Base-by-base conservation (phyloP, 306 rosid genomes). In the Trifolium repens region DNA sequence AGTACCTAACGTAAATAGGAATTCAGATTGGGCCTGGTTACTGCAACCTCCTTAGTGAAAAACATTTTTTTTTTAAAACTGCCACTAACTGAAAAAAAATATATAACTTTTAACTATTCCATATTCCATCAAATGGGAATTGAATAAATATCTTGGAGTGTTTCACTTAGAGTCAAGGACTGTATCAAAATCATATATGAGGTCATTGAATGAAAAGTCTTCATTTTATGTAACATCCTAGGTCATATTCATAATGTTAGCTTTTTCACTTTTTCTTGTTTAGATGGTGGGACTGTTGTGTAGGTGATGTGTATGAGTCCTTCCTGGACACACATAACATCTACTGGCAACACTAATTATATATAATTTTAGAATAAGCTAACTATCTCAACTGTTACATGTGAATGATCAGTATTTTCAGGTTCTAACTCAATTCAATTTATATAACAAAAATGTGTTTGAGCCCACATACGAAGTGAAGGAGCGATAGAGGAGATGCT, bases 101-200 rank as follows among this genome's bases (percentile, higher is more conserved):
- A 3, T 0, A 2, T 14, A 24, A 39, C 24, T 44, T 30, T 42
- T 47, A n/a, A 73, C 58, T 22, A 1, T 22, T 22, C 24, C 24
- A 22, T 32, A 14, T 47, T 30, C 9, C 9, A 67, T 67, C 12
- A 22, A 12, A 12, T 27, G 27, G 43, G 26, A 69, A 30, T 30
- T 47, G 43, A 69, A 42, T 30, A 27, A 69, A 69, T 47, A 69
- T 69, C 32, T 7, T 46, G 60, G 49, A 73, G 32, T 62, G 19
- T 46, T 30, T 17, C n/a, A 26, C 8, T 15, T 60, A 30, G 55
- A 61, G 47, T 37, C 44, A 35, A 9, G 22, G 44, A 10, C 46
- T 27, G 34, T 24, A 16, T 16, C 58, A 60, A 44, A 40, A 57
- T 30, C 59, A n/a, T 73, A 15, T 32, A 49, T 62, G 72, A 35